Base-by-base conservation (phyloP, 2,329 filamentous ascomycete genomes). In the Samsoniella hepiali region DNA sequence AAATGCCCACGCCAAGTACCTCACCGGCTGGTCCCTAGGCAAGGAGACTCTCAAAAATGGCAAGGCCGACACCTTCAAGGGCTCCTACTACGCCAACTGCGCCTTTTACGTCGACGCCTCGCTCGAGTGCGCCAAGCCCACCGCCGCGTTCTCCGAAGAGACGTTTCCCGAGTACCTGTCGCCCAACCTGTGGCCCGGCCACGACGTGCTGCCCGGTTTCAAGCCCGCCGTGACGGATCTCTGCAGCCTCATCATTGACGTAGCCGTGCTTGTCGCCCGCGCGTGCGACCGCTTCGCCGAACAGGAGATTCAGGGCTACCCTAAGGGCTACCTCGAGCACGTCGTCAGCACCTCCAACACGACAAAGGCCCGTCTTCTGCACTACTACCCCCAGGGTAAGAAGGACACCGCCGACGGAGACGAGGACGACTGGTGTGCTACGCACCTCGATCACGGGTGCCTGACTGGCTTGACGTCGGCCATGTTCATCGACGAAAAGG, bases 381-480 rank as follows among this genome's bases (percentile, higher is more conserved):
- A 99, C 78, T 99, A 99, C 77, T 98, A 93, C 70, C 94, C 94
- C 1, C 82, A 82, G 72, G 78, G 76, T 29, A 72, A 74, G 10
- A 75, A 66, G 67, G 75, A 67, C 45, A 73, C 73, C 15, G 72
- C 74, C 9, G 75, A 75, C 47, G 76, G 74, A 40, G 79, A 80
- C 61, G 88, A 92, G 65, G 93, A 97, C 75, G 91, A 96, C 77
- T 99, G 95, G 95, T 99, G 94, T 75, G 91, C 93, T 3, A 92
- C 90, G 1, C 91, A 95, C 74, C 81, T 95, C 63, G 94, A 98
- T 75, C 93, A 97, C 71, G 93, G 95, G 50, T 98, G 94, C 73
- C 82, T 99, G 38, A 99, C 95, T 0, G 94, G 93, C 15, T 82
- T 99, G 40, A 99, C 95, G 0, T 94, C 90, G 2, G 93, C 94